A percentile compares a stretch with the other conserved stretches of the same genome.
These are phyloP conservation scores for Mrakia frigida DNA, from an alignment of 768 basidiomycete species.

Conservation along the genomic window DNA sequence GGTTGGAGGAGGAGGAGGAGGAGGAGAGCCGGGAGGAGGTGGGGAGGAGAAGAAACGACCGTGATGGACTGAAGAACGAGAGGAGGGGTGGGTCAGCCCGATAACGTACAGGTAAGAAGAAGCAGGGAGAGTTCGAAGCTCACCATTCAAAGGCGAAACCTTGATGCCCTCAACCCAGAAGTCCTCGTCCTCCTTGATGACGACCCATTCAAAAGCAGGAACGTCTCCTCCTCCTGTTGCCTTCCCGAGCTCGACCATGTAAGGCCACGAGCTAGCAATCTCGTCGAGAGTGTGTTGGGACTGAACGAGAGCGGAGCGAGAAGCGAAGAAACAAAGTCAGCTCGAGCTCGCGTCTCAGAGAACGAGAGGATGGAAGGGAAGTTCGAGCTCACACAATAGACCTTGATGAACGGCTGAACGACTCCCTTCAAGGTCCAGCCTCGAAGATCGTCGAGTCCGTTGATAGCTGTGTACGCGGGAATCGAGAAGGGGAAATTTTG, in stretches of 20 bases:
- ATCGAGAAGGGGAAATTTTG: too few species aligned
- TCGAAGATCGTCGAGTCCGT: slow-evolving; percentile 82
- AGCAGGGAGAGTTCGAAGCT: slow-evolving; percentile 35
- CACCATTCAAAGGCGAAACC: slow-evolving; percentile 64
- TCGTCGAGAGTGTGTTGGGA: slow-evolving; percentile 54
- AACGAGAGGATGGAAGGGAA: too few species aligned
- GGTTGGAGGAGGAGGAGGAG: slow-evolving; percentile 52
- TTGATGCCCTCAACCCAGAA: slow-evolving; percentile 63
- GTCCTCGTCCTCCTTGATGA: slow-evolving; percentile 62
- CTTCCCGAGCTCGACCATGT: slow-evolving; percentile 53
- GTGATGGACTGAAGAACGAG: slow-evolving; percentile 57
- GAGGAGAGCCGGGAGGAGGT: slow-evolving; percentile 48
- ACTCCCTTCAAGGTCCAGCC: slow-evolving; percentile 49
- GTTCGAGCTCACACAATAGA: slow-evolving; percentile 21
- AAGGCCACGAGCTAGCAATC: slow-evolving; percentile 70
- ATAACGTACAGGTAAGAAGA: background rate
- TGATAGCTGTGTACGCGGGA: slow-evolving; percentile 57
- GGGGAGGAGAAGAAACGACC: slow-evolving; percentile 58
- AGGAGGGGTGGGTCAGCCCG: background rate
- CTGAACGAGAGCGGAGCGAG: background rate
- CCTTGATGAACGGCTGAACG: slow-evolving; percentile 22
- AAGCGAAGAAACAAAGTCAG: background rate
- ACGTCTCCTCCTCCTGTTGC: slow-evolving; percentile 54
- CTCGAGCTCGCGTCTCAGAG: background rate
- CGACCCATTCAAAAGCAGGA: slow-evolving; percentile 66